Evolutionary conservation across 2,329 filamentous ascomycete species (phyloP).

Genomic region (Thelonectria rubi): DNA sequence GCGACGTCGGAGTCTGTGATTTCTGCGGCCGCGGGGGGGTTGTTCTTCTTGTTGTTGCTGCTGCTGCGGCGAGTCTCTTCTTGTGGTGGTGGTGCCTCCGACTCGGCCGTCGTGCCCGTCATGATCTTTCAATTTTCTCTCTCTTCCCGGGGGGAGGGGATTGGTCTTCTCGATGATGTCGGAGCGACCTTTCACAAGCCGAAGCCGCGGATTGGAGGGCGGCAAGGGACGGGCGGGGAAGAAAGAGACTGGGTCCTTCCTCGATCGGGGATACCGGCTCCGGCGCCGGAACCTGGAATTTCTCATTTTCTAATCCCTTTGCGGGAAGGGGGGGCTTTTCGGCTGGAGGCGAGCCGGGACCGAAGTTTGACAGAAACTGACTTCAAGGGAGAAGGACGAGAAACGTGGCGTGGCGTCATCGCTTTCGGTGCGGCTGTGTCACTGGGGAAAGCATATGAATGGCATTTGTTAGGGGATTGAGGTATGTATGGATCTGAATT

Average conservation of each 20-base stretch:
- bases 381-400: neutral
- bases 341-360: no score
- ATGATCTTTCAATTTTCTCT: neutral
- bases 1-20: slow-evolving; percentile 43
- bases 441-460: no score
- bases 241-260: neutral
- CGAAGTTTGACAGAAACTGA: neutral
- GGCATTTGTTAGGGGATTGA: no score
- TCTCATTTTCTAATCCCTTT: neutral
- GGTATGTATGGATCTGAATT: no score
- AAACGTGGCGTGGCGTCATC: neutral
- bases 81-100: slow-evolving; percentile 3
- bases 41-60: neutral
- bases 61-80: neutral
- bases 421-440: neutral
- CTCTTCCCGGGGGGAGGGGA: neutral
- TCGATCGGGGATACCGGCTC: slow-evolving; percentile 19
- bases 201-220: neutral
- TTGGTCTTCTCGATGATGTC: slow-evolving; percentile 11
- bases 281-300: slow-evolving; percentile 12
- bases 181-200: slow-evolving; percentile 14
- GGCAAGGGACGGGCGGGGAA: neutral
- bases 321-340: slow-evolving; percentile 8
- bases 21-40: slow-evolving; percentile 23
- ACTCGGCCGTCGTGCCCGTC: neutral